These are phyloP conservation scores for Penicillium herquei DNA, from an alignment of 495 filamentous ascomycete species.

Conservation along the genomic window DNA sequence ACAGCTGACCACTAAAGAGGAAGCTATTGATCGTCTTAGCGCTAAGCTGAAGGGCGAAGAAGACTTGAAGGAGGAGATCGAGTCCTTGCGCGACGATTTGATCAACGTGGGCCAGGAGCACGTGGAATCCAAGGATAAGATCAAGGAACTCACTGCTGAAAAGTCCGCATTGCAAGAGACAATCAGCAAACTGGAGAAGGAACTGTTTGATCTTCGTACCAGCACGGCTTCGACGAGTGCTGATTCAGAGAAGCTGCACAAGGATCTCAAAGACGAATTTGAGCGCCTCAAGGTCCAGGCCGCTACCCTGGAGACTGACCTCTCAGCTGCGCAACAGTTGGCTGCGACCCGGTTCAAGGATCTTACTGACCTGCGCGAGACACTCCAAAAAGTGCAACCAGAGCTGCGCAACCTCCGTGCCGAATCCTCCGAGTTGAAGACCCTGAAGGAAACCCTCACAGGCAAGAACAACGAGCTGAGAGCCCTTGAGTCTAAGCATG, in stretches of 20 bases:
- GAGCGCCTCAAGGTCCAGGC: slow-evolving; percentile 71
- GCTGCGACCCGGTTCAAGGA: slow-evolving; percentile 87
- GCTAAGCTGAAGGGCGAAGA: slow-evolving; percentile 71
- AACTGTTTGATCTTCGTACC: slow-evolving; percentile 57
- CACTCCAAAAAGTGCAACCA: slow-evolving; percentile 80
- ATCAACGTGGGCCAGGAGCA: slow-evolving; percentile 73
- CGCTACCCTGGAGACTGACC: slow-evolving; percentile 72
- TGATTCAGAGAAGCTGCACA: slow-evolving; percentile 54
- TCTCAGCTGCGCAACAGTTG: slow-evolving; percentile 81
- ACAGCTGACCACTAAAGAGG: slow-evolving; percentile 70
- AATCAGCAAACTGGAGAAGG: slow-evolving; percentile 62
- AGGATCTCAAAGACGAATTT: slow-evolving; percentile 65
- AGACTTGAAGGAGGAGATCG: slow-evolving; percentile 82
- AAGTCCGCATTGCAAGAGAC: slow-evolving; percentile 61
- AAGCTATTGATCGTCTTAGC: slow-evolving; percentile 62
- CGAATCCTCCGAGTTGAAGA: slow-evolving; percentile 71
- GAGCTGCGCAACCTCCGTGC: slow-evolving; percentile 73
- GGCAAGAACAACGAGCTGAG: slow-evolving; percentile 68
- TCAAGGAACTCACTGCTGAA: slow-evolving; percentile 64
- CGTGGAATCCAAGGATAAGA: slow-evolving; percentile 76
- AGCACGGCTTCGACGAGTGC: slow-evolving; percentile 48
- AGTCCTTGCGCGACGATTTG: slow-evolving; percentile 75
- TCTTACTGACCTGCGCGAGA: slow-evolving; percentile 70
- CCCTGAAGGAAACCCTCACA: slow-evolving; percentile 67
- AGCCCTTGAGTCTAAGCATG: slow-evolving; percentile 73